Conservation (phyloP, 331 rosid genomes). For the Prunus yedoensis region DNA sequence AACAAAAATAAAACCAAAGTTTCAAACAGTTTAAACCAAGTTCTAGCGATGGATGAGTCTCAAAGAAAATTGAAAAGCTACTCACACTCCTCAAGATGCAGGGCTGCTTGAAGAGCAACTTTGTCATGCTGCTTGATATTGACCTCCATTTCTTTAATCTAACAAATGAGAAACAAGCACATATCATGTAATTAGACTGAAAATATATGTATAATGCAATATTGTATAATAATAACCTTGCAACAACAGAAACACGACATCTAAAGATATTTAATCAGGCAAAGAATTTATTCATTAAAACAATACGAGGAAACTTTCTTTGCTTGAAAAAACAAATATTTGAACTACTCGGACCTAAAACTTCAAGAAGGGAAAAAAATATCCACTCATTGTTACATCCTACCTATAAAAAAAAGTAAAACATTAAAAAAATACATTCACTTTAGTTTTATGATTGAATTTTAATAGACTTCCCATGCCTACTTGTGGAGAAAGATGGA, state of each 20-base stretch:
- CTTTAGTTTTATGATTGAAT: background rate
- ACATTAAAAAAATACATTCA: background rate
- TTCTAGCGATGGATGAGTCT: background rate
- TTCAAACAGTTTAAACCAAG: background rate
- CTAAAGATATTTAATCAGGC: background rate
- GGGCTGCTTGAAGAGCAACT: constrained; percentile 62
- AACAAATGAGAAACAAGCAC: constrained; percentile 25
- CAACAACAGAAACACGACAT: background rate
- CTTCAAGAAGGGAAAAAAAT: background rate
- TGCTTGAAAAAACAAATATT: background rate
- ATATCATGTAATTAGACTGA: constrained; percentile 13
- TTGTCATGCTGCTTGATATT: constrained; percentile 74
- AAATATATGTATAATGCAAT: background rate
- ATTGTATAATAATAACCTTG: background rate
- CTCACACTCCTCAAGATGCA: constrained; percentile 60
- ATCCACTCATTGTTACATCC: background rate
- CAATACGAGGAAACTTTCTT: background rate
- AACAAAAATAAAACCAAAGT: background rate
- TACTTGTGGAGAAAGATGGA: background rate
- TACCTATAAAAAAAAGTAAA: background rate
- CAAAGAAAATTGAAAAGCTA: constrained; percentile 17
- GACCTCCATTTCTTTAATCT: constrained; percentile 79
- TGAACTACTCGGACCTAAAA: background rate
- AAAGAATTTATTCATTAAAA: background rate
- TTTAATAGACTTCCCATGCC: background rate